phyloP scores from a whole-genome alignment of 805 yeast species.

The Yarrowia sp. region DNA sequence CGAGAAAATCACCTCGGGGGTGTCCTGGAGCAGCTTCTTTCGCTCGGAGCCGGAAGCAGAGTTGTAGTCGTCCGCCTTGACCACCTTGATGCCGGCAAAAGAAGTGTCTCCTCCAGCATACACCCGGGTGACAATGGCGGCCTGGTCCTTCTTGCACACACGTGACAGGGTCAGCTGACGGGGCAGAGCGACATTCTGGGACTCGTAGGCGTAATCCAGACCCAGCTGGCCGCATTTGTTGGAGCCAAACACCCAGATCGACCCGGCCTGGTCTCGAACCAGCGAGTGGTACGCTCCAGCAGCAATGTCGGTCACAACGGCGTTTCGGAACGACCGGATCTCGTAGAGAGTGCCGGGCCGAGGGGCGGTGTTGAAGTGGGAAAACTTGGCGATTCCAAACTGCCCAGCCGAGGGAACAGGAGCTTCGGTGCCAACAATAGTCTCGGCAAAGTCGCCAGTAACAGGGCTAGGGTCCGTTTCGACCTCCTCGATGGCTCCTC shows the following conservation, averaged over 20 bases:
- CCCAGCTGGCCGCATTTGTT: constrained; percentile 89
- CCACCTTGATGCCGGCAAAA: constrained; percentile 52
- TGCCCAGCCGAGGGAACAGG: constrained; percentile 66
- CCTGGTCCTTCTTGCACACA: constrained; percentile 55
- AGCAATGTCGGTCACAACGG: constrained; percentile 63
- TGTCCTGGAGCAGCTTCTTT: constrained; percentile 16
- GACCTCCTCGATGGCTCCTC: constrained; percentile 49
- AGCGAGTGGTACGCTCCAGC: constrained; percentile 78
- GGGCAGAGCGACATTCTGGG: constrained; percentile 77
- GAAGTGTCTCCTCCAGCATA: constrained; percentile 77
- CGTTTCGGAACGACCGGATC: constrained; percentile 64
- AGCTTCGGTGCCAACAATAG: background rate
- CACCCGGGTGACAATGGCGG: constrained; percentile 51
- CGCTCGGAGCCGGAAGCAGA: constrained; percentile 13
- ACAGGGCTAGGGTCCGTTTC: constrained; percentile 47
- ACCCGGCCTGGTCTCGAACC: constrained; percentile 70
- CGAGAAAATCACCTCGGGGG: constrained; percentile 52
- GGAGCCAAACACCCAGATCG: constrained; percentile 84
- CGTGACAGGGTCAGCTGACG: constrained; percentile 56
- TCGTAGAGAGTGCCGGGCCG: constrained; percentile 58
- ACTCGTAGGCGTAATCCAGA: constrained; percentile 65
- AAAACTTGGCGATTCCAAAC: constrained; percentile 75
- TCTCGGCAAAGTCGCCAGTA: background rate
- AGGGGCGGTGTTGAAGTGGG: constrained; percentile 70
- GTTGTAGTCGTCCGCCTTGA: constrained; percentile 47